Base-by-base conservation (phyloP, 2,329 filamentous ascomycete species). In the Macrophomina pseudophaseolina region DNA sequence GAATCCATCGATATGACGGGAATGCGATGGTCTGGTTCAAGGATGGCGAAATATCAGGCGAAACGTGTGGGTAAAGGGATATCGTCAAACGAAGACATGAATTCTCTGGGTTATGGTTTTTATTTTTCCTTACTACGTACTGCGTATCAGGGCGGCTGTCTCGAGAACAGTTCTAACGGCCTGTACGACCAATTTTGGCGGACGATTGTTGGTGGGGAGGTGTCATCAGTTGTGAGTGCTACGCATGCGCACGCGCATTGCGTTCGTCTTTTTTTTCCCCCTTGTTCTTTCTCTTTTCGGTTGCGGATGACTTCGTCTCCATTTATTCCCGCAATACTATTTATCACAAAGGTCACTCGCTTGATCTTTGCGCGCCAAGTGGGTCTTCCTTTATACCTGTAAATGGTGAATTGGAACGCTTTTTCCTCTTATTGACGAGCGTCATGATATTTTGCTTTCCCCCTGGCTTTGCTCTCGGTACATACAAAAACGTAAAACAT, bases 61-160 rank as follows among this genome's bases (percentile, higher is more conserved):
- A 59, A 58, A 46, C 40, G 54, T 35, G 38, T 18, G 58, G 58
- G n/a, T 14, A 23, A 62, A 38, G 44, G 44, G 30, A 32, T 23
- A 49, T 38, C 30, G 23, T 23, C 23, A 23, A 38, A 35, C 42
- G 58, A 49, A 62, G 44, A 49, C 44, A n/a, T 62, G 44, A 23
- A 48, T 62, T 28, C 42, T 33, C 8, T 5, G 23, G 23, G 4
- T 40, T 52, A n/a, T 51, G 28, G 28, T 33, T 44, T n/a, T 14
- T 52, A 4, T 48, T 48, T 6, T 60, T 23, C 48, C 30, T 58
- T 3, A 28, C 11, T 23, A 3, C n/a, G 35, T 38, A 6, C 38
- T 32, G 23, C 23, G 40, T 33, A 44, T 46, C 40, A 49, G 44
- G 58, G 58, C 58, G 44, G 58, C 58, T 62, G 58, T 62, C 58